Base-by-base conservation (phyloP, 2,329 filamentous ascomycete species). In the Ploettnerulaceae sp. region DNA sequence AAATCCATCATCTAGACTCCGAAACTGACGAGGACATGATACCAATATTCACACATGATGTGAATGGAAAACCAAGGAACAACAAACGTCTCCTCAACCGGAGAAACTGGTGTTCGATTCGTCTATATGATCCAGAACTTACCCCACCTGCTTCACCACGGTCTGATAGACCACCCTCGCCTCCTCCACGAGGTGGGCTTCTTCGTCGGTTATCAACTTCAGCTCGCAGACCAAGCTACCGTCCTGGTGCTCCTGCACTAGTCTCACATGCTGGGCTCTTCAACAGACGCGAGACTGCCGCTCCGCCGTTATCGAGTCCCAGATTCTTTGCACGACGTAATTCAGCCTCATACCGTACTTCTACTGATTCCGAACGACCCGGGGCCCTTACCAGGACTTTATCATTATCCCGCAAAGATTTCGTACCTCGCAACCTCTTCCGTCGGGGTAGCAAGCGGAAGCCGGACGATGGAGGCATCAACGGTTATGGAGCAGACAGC, bases 21-120 rank as follows among this genome's bases (percentile, higher is more conserved):
- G 73, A 90, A 46, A 98, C 93, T 0, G 88, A 97, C 47, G 93
- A 98, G 67, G 82, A 88, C 66, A 94, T 98, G 87, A 93, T 97
- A 33, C 89, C 91, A 0, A 81, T 98, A 51, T 98, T 98, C 65
- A 79, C 76, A 1, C 81, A 89, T 47, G 93, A 94, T 55, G 88
- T 96, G 1, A 89, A 96, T 59, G 87, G 88, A 31, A 94, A 89
- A 65, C 75, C 82, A 15, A 79, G 93, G 52, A 97, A 95, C 67
- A 98, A 98, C 66, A 94, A 89, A 61, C 82, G 84, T 50, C 72
- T 98, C 1, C 73, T 97, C 7, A 90, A 90, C 15, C 84, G 93
- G 49, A 79, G 93, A 24, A 98, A 98, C 64, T 98, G 91, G 87
- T 97, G 91, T 65, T 87, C 89, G 2, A 95, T 98, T 58, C 79